Base-by-base conservation (phyloP, 306 rosid genomes). In the Cyamopsis tetragonoloba region DNA sequence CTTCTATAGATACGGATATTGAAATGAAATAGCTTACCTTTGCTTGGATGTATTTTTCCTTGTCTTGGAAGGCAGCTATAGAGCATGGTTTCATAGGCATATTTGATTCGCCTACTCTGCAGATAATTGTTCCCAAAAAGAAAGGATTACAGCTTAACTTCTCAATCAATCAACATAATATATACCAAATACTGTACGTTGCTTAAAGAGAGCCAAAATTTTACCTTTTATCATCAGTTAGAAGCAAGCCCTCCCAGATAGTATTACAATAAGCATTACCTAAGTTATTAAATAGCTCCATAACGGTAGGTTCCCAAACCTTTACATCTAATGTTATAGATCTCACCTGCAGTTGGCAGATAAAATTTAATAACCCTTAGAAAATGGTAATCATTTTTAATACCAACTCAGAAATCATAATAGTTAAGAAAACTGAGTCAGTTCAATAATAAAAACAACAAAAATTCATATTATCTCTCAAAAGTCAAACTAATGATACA, bases 231-330 rank as follows among this genome's bases (percentile, higher is more conserved):
- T 68, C 61, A 48, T 77, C 86, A 75, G 55, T 85, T 27, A 48
- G 82, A 83, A 86, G 85, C 85, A 79, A 60, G 76, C 84, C 91
- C 80, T 93, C 98, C 98, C 98, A 93, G 65, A 93, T 20, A 39
- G 96, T 86, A 77, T 93, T 93, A 73, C 96, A 86, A 78, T 58
- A 89, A 72, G 91, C 70, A 86, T 93, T 93, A 13, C 98, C 98
- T 77, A 93, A 81, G 80, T 81, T 89, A 80, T 68, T 83, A 70
- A 93, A 93, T 58, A 86, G 86, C 74, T 84, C 88, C 89, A 93
- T 46, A 77, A 93, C 55, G 28, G 93, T 81, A 70, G 96, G 83
- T 55, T 93, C 98, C 98, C 98, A 93, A 54, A 89, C 89, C 85
- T 73, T 89, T 72, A 93, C 98, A 66, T 93, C 98, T 70, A 89